These are phyloP conservation scores for Russula sp. DNA, from an alignment of 768 basidiomycete genomes.

Conservation along the genomic window DNA sequence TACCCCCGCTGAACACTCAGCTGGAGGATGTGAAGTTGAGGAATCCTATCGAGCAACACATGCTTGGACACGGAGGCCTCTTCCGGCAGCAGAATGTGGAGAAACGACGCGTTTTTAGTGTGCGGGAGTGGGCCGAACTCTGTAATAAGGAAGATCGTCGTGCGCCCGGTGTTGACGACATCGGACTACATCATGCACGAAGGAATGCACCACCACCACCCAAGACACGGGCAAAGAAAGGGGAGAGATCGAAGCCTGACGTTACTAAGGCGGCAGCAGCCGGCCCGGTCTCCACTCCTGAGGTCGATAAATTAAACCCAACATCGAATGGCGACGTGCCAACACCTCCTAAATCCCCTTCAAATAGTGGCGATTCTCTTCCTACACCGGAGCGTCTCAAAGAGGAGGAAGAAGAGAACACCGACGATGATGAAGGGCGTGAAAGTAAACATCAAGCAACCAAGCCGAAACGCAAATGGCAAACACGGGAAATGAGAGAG, in stretches of 20 bases:
- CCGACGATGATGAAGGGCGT: constrained; percentile 29
- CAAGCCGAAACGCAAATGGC: constrained; percentile 43
- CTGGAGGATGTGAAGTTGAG: constrained; percentile 74
- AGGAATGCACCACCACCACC: constrained; percentile 38
- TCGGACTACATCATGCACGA: constrained; percentile 50
- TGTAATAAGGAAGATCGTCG: constrained; percentile 68
- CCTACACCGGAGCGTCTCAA: constrained; percentile 28
- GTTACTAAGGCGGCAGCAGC: constrained; percentile 44
- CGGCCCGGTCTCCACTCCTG: constrained; percentile 18
- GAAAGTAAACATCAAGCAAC: constrained; percentile 38
- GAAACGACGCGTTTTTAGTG: constrained; percentile 77
- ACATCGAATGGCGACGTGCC: neutral
- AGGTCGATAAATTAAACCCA: neutral
- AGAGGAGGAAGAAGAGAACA: constrained; percentile 30
- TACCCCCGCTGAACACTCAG: constrained; percentile 71
- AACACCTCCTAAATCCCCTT: constrained; percentile 17
- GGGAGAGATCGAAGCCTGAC: constrained; percentile 41
- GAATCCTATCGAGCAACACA: constrained; percentile 90
- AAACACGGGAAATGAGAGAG: constrained; percentile 43
- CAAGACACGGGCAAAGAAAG: constrained; percentile 44
- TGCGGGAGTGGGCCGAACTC: constrained; percentile 84
- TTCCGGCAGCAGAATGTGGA: constrained; percentile 91
- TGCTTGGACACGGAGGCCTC: constrained; percentile 81
- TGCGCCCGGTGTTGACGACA: constrained; percentile 68
- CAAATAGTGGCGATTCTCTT: constrained; percentile 1